Evolutionary conservation across 345 rosid genomes (phyloP).

Genomic region (Toxicodendron radicans): DNA sequence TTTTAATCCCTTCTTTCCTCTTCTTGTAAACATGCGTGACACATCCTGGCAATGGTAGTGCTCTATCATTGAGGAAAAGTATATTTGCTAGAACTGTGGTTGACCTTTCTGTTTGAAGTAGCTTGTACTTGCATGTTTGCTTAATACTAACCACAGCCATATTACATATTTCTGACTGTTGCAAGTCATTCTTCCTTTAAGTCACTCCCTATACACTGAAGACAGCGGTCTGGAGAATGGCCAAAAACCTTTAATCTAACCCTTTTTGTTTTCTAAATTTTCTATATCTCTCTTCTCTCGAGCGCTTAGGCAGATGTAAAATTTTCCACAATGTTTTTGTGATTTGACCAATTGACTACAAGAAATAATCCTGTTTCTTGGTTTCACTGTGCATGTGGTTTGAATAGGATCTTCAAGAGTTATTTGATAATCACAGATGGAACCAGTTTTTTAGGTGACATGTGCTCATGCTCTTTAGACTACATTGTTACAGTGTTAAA

Average conservation of each 20-base stretch:
- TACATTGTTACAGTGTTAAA: not conserved
- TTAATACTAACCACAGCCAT: not conserved
- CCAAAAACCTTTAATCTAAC: not conserved
- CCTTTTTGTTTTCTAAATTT: not conserved
- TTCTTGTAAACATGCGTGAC: too few relatives aligned
- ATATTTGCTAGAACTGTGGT: too few relatives aligned
- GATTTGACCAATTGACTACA: not conserved
- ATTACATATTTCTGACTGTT: too few relatives aligned
- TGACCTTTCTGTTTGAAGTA: too few relatives aligned
- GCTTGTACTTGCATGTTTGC: too few relatives aligned
- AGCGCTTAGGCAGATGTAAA: not conserved
- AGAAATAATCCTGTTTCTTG: not conserved
- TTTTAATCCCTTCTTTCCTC: too few relatives aligned
- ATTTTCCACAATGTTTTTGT: not conserved
- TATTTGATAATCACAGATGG: not conserved
- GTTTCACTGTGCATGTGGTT: too few relatives aligned
- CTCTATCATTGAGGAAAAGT: too few relatives aligned
- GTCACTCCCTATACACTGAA: not conserved
- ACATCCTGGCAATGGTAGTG: too few relatives aligned
- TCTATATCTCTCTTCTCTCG: not conserved
- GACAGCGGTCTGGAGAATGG: not conserved
- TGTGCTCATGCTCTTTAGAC: not conserved
- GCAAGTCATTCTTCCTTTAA: too few relatives aligned
- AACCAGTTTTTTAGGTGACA: too few relatives aligned
- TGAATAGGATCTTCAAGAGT: too few relatives aligned